phyloP scores from a whole-genome alignment of 306 rosid species.

The Abrus pulchellus region DNA sequence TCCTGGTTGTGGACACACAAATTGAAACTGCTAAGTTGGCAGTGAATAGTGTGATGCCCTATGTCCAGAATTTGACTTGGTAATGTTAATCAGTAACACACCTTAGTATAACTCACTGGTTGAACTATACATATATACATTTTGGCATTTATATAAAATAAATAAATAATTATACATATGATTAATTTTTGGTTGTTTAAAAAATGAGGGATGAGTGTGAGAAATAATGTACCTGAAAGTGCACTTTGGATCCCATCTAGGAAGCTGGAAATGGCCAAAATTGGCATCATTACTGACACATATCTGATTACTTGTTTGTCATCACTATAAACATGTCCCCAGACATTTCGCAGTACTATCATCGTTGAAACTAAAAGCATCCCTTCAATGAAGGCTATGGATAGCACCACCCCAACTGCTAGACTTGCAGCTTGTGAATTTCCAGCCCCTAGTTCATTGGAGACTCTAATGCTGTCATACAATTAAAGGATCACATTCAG shows the following conservation, averaged over 20 bases:
- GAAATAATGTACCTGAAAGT: conserved; percentile 48
- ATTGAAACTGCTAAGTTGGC: background rate
- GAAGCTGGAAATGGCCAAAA: conserved; percentile 49
- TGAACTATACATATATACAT: too few relatives aligned
- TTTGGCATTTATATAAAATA: too few relatives aligned
- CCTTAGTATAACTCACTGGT: too few relatives aligned
- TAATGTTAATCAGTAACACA: too few relatives aligned
- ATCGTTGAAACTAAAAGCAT: conserved; percentile 48
- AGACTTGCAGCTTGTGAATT: conserved; percentile 42
- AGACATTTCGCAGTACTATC: conserved; percentile 61
- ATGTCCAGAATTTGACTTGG: background rate
- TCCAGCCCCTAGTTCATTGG: conserved; percentile 54
- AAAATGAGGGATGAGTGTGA: background rate
- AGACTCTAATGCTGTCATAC: conserved; percentile 52
- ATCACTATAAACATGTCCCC: conserved; percentile 74
- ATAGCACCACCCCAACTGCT: conserved; percentile 48
- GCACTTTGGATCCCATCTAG: conserved; percentile 52
- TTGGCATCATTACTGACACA: conserved; percentile 55
- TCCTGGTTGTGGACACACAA: conserved; percentile 40
- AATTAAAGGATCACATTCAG: background rate
- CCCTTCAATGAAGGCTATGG: conserved; percentile 38
- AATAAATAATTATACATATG: too few relatives aligned
- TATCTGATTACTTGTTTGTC: conserved; percentile 64
- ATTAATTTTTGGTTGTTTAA: background rate
- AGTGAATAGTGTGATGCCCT: background rate